phyloP scores from a whole-genome alignment of 306 rosid genomes.

The Phaseolus lunatus region DNA sequence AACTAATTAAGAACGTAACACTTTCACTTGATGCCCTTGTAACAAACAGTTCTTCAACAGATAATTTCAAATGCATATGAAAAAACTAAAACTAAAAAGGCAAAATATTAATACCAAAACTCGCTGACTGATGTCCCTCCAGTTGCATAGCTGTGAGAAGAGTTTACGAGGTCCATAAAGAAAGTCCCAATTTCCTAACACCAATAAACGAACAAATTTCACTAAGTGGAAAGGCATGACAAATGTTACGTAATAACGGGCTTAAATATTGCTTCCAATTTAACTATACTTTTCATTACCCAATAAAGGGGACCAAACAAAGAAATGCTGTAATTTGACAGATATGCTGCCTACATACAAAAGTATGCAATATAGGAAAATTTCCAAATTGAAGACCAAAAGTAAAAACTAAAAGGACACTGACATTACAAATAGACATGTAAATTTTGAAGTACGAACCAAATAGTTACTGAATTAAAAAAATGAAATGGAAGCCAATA shows the following conservation, averaged over 20 bases:
- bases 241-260: background rate
- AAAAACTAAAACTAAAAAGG: conserved; percentile 42
- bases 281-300: conserved; percentile 14
- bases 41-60: conserved; percentile 33
- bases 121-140: conserved; percentile 93
- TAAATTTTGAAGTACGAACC: background rate
- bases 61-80: conserved; percentile 24
- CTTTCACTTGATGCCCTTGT: background rate
- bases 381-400: background rate
- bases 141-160: conserved; percentile 95
- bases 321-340: background rate
- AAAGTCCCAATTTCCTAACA: conserved; percentile 77
- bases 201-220: conserved; percentile 32
- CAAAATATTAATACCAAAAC: conserved; percentile 72
- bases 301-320: conserved; percentile 1
- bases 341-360: background rate
- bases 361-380: background rate
- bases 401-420: background rate
- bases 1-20: conserved; percentile 11
- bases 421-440: background rate
- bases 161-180: conserved; percentile 85
- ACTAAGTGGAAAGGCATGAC: conserved; percentile 29
- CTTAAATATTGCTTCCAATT: conserved; percentile 7
- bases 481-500: background rate
- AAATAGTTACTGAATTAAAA: background rate